Conservation (phyloP, 495 filamentous ascomycete species). For the Neurospora sp. region DNA sequence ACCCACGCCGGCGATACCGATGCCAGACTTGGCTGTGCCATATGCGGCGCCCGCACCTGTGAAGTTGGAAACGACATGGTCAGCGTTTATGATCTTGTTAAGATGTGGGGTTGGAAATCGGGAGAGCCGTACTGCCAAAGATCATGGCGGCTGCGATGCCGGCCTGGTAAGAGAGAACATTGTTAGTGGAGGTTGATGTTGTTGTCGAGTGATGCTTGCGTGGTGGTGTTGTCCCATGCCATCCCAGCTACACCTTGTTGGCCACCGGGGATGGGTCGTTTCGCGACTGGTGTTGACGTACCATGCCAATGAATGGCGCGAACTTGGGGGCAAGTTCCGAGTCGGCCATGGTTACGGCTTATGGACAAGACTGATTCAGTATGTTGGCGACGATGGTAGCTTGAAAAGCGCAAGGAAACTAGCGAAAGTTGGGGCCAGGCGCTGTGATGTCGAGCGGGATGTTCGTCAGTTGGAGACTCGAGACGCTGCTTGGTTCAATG, state of each 20-base stretch:
- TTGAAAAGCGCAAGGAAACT: neutral
- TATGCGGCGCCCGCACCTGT: slow-evolving; percentile 88
- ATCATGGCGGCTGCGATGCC: slow-evolving; percentile 91
- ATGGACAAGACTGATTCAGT: neutral
- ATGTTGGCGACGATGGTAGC: neutral
- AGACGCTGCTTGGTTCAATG: neutral
- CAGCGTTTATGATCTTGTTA: slow-evolving; percentile 8
- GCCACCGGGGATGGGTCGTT: slow-evolving; percentile 2
- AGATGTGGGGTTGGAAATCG: slow-evolving; percentile 5
- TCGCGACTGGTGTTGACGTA: slow-evolving; percentile 34
- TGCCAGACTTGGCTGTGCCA: slow-evolving; percentile 93
- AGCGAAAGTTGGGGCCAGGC: neutral
- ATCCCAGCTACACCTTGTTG: neutral
- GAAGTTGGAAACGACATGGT: slow-evolving; percentile 12
- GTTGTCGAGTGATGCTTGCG: slow-evolving; percentile 16
- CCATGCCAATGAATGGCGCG: slow-evolving; percentile 96
- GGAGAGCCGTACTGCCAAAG: slow-evolving; percentile 68
- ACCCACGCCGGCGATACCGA: slow-evolving; percentile 90
- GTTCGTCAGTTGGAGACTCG: neutral
- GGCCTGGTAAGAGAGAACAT: slow-evolving; percentile 40
- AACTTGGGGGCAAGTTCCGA: slow-evolving; percentile 73
- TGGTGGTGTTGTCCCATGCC: slow-evolving; percentile 13
- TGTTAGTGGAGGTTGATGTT: slow-evolving; percentile 24
- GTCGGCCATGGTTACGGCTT: slow-evolving; percentile 30
- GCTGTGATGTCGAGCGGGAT: neutral